A percentile compares a stretch with the other conserved stretches of the same genome.
phyloP scores from a whole-genome alignment of 352 stramenopile genomes.

The Thalassiosira exigua region DNA sequence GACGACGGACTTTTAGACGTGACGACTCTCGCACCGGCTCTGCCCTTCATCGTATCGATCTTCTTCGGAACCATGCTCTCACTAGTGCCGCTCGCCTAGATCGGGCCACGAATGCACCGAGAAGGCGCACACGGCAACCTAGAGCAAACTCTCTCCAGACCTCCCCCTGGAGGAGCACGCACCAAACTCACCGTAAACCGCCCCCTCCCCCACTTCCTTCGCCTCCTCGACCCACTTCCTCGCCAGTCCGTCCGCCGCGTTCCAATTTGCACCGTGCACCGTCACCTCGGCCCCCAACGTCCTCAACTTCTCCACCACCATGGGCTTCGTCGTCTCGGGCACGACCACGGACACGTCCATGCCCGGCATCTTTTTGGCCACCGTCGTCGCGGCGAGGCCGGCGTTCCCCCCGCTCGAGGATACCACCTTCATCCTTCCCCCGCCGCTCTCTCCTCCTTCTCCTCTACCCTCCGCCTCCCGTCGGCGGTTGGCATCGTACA shows the following conservation, averaged over 20 bases:
- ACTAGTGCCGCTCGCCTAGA: no score
- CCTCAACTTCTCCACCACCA: conserved; percentile 85
- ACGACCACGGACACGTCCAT: conserved; percentile 85
- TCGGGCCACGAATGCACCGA: no score
- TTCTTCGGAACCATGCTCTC: no score
- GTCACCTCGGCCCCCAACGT: conserved; percentile 83
- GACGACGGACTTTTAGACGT: no score
- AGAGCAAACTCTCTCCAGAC: no score
- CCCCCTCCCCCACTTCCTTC: conserved; percentile 18
- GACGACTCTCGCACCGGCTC: no score
- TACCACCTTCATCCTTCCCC: conserved; percentile 68
- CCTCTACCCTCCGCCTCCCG: conserved; percentile 3
- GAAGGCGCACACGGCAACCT: conserved; percentile 62
- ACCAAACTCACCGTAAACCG: conserved; percentile 33
- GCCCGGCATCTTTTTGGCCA: conserved; percentile 64
- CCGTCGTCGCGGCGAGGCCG: conserved; percentile 83
- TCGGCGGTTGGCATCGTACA: conserved; percentile 25
- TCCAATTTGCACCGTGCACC: conserved; percentile 86
- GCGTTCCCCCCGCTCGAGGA: conserved; percentile 86
- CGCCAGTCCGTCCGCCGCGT: conserved; percentile 83
- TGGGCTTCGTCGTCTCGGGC: conserved; percentile 84
- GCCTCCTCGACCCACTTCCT: conserved; percentile 66
- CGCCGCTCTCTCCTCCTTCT: conserved; percentile 34
- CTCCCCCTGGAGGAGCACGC: no score
- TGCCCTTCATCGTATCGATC: no score